Base-by-base conservation (phyloP, 257 asterid genomes). In the Solanum infundibuliforme region DNA sequence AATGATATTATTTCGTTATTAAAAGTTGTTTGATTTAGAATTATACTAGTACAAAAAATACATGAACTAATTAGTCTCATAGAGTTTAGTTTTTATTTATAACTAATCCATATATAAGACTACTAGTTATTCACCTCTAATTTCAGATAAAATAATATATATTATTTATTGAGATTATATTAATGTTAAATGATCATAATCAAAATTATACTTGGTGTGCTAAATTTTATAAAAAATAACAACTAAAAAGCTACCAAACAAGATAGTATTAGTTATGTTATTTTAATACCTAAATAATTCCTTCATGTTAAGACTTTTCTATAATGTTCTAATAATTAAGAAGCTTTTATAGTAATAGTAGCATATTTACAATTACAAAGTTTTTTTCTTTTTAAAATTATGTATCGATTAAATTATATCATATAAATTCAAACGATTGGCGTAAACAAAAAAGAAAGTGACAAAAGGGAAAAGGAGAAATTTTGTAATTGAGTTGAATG, bases 201-300 rank as follows among this genome's bases (percentile, higher is more conserved):
- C 6, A 60, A 60, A 60, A 60, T 60, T 60, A 60, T 21, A 60
- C 1, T 60, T 60, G 12, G 25, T 60, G 13, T 4, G 5, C 3
- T 21, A 1, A 21, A 4, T 60, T 60, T 60, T 60, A 60, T 60
- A 0, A 0, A 0, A 60, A 60, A 0, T 1, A 60, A 60, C 29
- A 60, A 58, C 11, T 58, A 58, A 58, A 58, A 58, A 8, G 12
- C 5, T 3, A 58, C 25, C 25, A 58, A 58, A 58, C 11, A 20
- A 23, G 29, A 60, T 18, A 55, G 4, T 23, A 58, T 21, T 58
- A 58, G 25, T 58, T 58, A 58, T 58, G 66, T 3, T 20, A 58
- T 21, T 58, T 58, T 58, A 58, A 58, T 20, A 58, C 25, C 23
- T 58, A 58, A 58, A 7, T 21, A 21, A 58, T 8, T 58, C 5